Evolutionary conservation across 2,329 filamentous ascomycete species (phyloP).

Genomic region (Leptographium lundbergii): DNA sequence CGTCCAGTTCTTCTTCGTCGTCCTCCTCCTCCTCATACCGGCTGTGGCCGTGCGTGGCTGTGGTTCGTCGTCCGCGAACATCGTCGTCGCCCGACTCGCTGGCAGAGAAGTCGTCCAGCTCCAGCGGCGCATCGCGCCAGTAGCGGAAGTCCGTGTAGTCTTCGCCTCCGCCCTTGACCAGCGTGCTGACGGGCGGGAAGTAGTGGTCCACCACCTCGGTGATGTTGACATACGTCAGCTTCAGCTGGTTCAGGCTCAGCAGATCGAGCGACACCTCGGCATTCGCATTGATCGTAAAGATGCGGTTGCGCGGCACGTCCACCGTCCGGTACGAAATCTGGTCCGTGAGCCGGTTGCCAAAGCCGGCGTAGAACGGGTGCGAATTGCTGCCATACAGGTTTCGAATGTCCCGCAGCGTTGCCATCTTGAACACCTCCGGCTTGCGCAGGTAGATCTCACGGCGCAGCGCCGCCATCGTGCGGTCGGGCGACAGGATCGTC

Average conservation of each 20-base stretch:
- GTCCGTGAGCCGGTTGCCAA: constrained; percentile 92
- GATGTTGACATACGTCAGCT: constrained; percentile 95
- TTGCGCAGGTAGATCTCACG: constrained; percentile 92
- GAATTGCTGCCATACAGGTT: constrained; percentile 66
- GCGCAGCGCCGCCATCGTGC: constrained; percentile 84
- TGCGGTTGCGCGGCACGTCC: constrained; percentile 84
- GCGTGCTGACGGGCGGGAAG: constrained; percentile 79
- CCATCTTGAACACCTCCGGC: constrained; percentile 99
- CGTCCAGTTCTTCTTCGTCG: constrained; percentile 22
- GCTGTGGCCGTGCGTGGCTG: constrained; percentile 33
- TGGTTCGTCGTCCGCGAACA: constrained; percentile 1
- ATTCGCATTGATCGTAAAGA: constrained; percentile 95
- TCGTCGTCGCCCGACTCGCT: constrained; percentile 53
- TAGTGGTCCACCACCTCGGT: constrained; percentile 96
- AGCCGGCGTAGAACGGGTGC: constrained; percentile 90
- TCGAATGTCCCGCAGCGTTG: constrained; percentile 86
- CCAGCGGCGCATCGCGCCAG: constrained; percentile 77
- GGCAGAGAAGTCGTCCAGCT: constrained; percentile 78
- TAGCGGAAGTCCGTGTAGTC: constrained; percentile 96
- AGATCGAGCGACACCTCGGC: constrained; percentile 89
- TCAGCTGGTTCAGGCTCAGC: constrained; percentile 83
- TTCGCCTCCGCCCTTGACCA: constrained; percentile 82
- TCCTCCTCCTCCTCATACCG: constrained; percentile 21
- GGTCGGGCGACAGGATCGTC: constrained; percentile 87
- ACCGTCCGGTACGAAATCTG: constrained; percentile 92